A percentile compares a stretch with the other conserved stretches of the same genome.
These are phyloP conservation scores for Cystobasidiaceae sp. DNA, from an alignment of 1,284 basidiomycete genomes.

Conservation along the genomic window DNA sequence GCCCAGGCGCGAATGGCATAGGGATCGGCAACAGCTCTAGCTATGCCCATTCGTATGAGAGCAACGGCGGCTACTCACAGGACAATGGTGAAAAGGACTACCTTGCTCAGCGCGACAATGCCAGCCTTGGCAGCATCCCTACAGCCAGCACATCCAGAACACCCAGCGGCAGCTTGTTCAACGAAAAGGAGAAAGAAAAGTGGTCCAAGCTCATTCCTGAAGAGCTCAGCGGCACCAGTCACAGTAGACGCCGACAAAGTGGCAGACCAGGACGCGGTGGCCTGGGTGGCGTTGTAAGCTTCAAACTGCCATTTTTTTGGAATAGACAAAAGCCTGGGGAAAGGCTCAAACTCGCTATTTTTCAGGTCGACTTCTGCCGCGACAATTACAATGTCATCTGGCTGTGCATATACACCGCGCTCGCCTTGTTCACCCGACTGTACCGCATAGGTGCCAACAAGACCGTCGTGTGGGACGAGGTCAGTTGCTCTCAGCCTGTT, in stretches of 20 bases:
- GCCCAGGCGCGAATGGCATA: not conserved
- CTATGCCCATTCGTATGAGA: no score
- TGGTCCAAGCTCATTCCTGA: conserved; percentile 27
- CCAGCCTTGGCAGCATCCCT: not conserved
- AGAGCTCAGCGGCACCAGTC: conserved; percentile 17
- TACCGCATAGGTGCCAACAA: conserved; percentile 86
- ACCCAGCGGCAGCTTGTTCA: not conserved
- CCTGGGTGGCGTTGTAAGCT: conserved; percentile 2
- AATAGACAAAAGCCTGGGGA: no score
- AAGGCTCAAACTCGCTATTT: no score
- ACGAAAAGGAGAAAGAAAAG: conserved; percentile 27
- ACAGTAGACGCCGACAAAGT: not conserved
- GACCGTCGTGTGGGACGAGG: conserved; percentile 92
- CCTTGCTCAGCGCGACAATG: conserved; percentile 1
- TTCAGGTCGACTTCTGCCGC: conserved; percentile 7
- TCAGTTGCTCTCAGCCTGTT: conserved; percentile 34
- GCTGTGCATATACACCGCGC: conserved; percentile 77
- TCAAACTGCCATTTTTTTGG: not conserved
- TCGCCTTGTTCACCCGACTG: conserved; percentile 90
- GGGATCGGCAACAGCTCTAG: not conserved
- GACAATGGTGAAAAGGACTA: conserved; percentile 28
- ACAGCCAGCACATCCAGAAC: conserved; percentile 9
- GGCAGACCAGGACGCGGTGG: not conserved
- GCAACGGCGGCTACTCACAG: no score
- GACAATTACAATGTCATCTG: conserved; percentile 26